Evolutionary conservation across 257 asterid genomes (phyloP), one percentile per base, ranked within the genome.

Genomic region (Eustoma russellianum): DNA sequence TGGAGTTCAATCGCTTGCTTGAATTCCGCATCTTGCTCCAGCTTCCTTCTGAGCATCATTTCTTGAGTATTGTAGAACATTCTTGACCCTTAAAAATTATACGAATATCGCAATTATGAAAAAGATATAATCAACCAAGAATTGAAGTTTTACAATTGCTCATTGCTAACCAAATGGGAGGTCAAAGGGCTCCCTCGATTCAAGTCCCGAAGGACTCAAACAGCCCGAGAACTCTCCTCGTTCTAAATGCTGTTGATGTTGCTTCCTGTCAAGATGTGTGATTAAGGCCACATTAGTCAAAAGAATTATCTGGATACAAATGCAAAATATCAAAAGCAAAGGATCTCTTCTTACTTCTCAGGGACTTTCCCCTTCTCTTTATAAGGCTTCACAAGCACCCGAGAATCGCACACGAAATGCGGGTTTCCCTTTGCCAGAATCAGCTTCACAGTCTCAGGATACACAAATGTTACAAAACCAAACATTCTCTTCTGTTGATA

Each of bases 1-100:
- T 85, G 94, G 50, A 88, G 75, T 55, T 85, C 94, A 62, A 88
- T 75, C 9, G 86, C 90, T 52, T 87, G 86, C 76, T 85, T 93
- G 55, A 82, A 67, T 48, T 85, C 95, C 3, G 76, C 84, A 56
- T 83, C 87, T 53, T 86, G 92, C 78, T 88, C 95, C 45, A 88
- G 33, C 69, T 77, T 85, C 61, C 83, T 79, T 70, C 94, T 78
- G 18, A 79, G 70, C 78, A 83, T 73, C 71, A 81, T 63, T 71
- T 83, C 94, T 33, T 77, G 93, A 0, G 97, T 56, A 55, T 75
- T 85, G 43, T 69, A 65, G 56, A 82, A 46, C 94, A 81, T 77
- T 73, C 94, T 74, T 14, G 86, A 75, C n/a, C 91, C 97, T 83
- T 61, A 48, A 28, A 9, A 0, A 60, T 46, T 13, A 53, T 18